Conservation (phyloP, 2,329 filamentous ascomycete genomes). For the Calcarisporium arbuscula region DNA sequence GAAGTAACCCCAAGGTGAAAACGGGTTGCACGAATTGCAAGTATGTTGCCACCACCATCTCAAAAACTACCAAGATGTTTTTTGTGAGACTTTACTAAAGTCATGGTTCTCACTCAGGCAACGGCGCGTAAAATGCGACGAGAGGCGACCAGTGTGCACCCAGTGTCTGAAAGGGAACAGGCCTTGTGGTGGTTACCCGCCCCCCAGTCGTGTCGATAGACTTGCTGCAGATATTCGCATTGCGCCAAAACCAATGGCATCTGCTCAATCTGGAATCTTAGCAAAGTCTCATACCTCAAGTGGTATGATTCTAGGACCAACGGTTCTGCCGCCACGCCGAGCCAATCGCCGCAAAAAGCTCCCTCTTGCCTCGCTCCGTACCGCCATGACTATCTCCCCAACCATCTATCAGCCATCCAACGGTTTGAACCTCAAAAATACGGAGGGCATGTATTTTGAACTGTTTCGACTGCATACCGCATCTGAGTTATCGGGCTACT, state of each 20-base stretch:
- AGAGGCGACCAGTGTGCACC: conserved; percentile 52
- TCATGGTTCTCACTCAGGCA: conserved; percentile 36
- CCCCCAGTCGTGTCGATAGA: conserved; percentile 41
- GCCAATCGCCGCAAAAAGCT: conserved; percentile 12
- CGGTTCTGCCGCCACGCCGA: conserved; percentile 26
- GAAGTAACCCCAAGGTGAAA: conserved; percentile 57
- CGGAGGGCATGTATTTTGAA: conserved; percentile 55
- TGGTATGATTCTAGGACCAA: conserved; percentile 13
- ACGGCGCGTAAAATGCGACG: conserved; percentile 61
- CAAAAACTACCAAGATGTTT: conserved; percentile 5
- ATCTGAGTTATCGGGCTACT: conserved; percentile 59
- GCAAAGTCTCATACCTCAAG: conserved; percentile 4
- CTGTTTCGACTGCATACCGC: conserved; percentile 57
- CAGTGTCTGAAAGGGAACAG: conserved; percentile 55
- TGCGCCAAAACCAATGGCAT: conserved; percentile 37
- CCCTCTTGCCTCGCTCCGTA: not conserved
- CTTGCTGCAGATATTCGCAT: conserved; percentile 42
- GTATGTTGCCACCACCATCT: conserved; percentile 35
- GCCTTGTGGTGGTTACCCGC: conserved; percentile 55
- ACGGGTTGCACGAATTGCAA: conserved; percentile 64
- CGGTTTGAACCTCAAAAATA: conserved; percentile 40
- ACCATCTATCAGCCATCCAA: conserved; percentile 36
- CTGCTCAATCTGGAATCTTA: conserved; percentile 3
- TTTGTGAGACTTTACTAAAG: conserved; percentile 5
- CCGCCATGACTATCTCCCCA: conserved; percentile 17